phyloP scores from a whole-genome alignment of 1,284 basidiomycete species.

The Pseudozyma flocculosa region DNA sequence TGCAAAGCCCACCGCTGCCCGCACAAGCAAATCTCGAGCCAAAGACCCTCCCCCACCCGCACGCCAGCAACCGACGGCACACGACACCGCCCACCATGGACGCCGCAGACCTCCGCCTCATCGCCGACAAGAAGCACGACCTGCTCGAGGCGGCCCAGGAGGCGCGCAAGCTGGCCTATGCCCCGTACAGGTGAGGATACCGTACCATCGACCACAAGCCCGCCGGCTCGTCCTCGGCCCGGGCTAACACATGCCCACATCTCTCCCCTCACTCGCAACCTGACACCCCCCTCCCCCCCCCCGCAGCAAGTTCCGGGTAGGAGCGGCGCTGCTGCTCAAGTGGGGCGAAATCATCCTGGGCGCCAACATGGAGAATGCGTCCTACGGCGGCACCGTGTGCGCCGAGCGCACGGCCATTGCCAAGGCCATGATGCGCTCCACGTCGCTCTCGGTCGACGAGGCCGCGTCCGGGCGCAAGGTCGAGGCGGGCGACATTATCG shows the following conservation, averaged over 20 bases:
- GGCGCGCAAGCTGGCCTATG: constrained; percentile 47
- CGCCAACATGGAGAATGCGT: constrained; percentile 86
- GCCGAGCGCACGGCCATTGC: constrained; percentile 53
- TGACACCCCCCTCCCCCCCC: neutral
- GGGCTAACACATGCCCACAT: too few relatives aligned
- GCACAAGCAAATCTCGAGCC: too few relatives aligned
- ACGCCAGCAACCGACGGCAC: too few relatives aligned
- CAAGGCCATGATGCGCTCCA: constrained; percentile 32
- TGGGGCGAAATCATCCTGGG: constrained; percentile 76
- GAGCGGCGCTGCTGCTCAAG: constrained; percentile 73
- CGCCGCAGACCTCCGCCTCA: constrained; percentile 15
- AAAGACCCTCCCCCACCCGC: too few relatives aligned
- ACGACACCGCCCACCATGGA: constrained; percentile 29
- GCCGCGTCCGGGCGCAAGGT: constrained; percentile 22
- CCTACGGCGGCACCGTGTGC: constrained; percentile 68
- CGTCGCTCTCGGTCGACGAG: constrained; percentile 14
- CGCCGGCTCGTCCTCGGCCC: too few relatives aligned
- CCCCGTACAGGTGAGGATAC: constrained; percentile 54
- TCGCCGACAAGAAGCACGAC: constrained; percentile 33
- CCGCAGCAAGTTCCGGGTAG: constrained; percentile 79
- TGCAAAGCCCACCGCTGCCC: too few relatives aligned
- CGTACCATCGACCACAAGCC: too few relatives aligned
- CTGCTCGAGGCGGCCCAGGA: constrained; percentile 42
- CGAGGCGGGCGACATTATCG: constrained; percentile 38
- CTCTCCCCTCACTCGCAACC: too few relatives aligned